phyloP scores from a whole-genome alignment of 805 yeast species.

The Saturnispora quitensis region DNA sequence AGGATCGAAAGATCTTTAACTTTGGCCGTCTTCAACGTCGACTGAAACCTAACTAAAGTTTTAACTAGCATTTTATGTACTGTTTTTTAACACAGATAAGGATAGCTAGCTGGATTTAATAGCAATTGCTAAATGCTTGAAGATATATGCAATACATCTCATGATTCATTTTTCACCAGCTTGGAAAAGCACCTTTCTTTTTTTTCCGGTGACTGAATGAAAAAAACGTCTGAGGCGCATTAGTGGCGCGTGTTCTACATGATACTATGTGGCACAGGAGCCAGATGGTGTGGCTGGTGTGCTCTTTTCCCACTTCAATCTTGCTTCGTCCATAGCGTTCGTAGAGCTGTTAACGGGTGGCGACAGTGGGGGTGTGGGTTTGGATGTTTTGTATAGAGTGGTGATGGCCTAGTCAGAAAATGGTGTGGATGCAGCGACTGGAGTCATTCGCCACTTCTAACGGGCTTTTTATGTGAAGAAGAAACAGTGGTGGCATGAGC shows the following conservation, averaged over 20 bases:
- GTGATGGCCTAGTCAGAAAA: too few species aligned
- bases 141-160: background rate
- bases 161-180: background rate
- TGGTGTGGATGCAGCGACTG: too few species aligned
- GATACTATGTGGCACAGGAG: background rate
- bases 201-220: background rate
- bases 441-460: too few species aligned
- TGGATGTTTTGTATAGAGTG: too few species aligned
- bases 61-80: background rate
- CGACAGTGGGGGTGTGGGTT: too few species aligned
- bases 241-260: too few species aligned
- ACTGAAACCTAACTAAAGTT: background rate
- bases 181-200: background rate
- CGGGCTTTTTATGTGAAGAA: too few species aligned
- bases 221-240: background rate
- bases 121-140: background rate
- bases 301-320: background rate
- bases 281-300: background rate
- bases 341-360: too few species aligned
- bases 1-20: background rate
- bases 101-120: background rate
- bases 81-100: background rate
- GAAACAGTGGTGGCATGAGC: too few species aligned
- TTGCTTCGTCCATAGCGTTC: too few species aligned
- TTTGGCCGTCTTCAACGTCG: background rate